Evolutionary conservation across 371 early-diverging fungal genomes (phyloP), one percentile per base, ranked within the genome.

Genomic region (Apophysomyces trapeziformis): DNA sequence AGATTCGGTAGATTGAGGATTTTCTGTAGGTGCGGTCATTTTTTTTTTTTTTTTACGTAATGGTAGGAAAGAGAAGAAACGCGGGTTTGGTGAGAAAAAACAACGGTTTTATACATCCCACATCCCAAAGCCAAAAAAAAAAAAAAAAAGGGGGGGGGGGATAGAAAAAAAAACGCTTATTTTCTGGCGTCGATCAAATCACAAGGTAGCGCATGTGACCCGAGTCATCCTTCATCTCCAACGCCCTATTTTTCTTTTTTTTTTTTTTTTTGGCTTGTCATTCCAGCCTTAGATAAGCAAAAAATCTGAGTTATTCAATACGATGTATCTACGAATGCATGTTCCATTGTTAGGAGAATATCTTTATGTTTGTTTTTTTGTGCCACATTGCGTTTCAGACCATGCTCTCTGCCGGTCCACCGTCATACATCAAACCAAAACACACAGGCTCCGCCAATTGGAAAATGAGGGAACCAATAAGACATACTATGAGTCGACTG

Each of bases 21-120:
- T 50, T 21, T 26, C 39, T 21, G 57, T 41, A 43, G 26, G 60
- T 35, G 66, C 66, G 14, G 66, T 66, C 66, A 66, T 66, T 7
- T 38, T 47, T 36, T n/a, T n/a, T n/a, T 66, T 7, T 38, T 47
- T 9, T 13, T 2, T 18, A 4, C 35, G 4, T 32, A 8, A 18
- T 32, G 50, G 47, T n/a, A 54, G 7, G 21, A 35, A 37, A 18
- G 21, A 37, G 38, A 50, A 66, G 21, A 60, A 46, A 50, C 21
- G 54, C 54, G 54, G 35, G 54, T 16, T 16, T 16, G 21, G 54
- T 21, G 54, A 50, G 21, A 50, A 50, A 50, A 21, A 50, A 21
- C 7, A 16, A 21, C 5, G 7, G 5, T 50, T 47, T 50, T 50
- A 50, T 50, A 50, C 18, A 26, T 50, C 21, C 32, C 32, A 26